Evolutionary conservation across 345 rosid species (phyloP), one percentile per base, ranked within the genome.

Genomic region (Eucalyptus urophylla): DNA sequence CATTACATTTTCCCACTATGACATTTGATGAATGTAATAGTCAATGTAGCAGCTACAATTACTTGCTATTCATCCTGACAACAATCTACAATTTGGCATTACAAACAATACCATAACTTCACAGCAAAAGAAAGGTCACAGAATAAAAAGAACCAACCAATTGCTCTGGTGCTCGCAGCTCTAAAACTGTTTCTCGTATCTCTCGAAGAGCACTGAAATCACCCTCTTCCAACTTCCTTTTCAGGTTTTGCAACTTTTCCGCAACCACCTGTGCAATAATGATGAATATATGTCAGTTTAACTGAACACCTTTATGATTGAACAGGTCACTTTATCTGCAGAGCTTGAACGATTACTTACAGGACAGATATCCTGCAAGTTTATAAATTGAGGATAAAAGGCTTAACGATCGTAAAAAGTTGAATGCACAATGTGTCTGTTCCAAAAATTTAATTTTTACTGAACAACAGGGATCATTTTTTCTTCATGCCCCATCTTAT

Each of bases 181-280:
- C 92, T 91, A 96, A 90, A 90, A 98, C 93, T 86, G 98, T 94
- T 89, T 94, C 90, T 50, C 99, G 99, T 86, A 97, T 97, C 90
- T 96, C 93, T 88, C 85, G 83, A 11, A 98, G 99, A 89, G 91
- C 94, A 91, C 93, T 89, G 90, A 92, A 91, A 65, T 96, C 94
- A 33, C 96, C 99, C 76, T 80, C 93, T 87, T 89, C 94, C 89
- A 98, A 92, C 88, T 92, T 95, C 91, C 93, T 92, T 94, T 96
- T 95, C 93, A 96, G 88, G 54, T 88, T 87, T 92, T 92, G 92
- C 94, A 98, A 88, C 91, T 94, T 94, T 87, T 92, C 58, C 31
- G 89, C 95, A 92, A 98, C 99, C 85, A 88, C 94, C 99, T 98
- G 94, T 89, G 85, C 80, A 80, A 62, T 25, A 89, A 91, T 89